Percentiles rank a stretch among this genome's conserved stretches.
Conservation (phyloP, 495 filamentous ascomycete species). For the Penicillium samsonianum region DNA sequence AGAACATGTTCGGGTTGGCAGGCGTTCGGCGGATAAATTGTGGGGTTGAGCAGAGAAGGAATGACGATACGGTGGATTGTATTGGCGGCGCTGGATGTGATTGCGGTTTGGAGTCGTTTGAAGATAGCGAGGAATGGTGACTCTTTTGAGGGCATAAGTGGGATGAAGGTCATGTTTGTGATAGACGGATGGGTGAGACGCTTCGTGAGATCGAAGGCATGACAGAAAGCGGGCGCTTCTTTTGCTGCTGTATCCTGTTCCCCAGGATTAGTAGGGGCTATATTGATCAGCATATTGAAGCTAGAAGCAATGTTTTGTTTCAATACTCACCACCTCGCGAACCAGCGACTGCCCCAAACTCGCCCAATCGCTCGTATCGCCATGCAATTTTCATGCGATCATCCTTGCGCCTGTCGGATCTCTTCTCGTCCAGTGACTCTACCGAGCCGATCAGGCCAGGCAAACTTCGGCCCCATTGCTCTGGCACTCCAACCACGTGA, state of each 20-base stretch:
- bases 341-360: conserved; percentile 56
- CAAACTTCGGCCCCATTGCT: conserved; percentile 78
- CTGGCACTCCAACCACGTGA: conserved; percentile 77
- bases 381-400: conserved; percentile 99
- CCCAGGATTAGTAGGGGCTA: conserved; percentile 30
- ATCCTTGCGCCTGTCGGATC: conserved; percentile 41
- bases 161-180: conserved; percentile 59
- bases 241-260: conserved; percentile 29
- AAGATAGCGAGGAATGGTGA: conserved; percentile 69
- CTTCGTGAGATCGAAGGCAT: conserved; percentile 88
- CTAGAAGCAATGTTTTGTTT: conserved; percentile 1
- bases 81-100: conserved; percentile 57
- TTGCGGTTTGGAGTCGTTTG: conserved; percentile 55
- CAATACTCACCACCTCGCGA: conserved; percentile 52
- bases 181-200: conserved; percentile 64
- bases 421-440: conserved; percentile 46
- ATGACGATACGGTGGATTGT: conserved; percentile 81
- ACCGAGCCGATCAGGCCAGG: conserved; percentile 66
- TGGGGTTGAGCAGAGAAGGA: conserved; percentile 80
- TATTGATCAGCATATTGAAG: conserved; percentile 20
- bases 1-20: conserved; percentile 70
- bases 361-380: conserved; percentile 87
- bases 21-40: conserved; percentile 69
- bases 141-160: conserved; percentile 48
- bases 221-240: conserved; percentile 64